phyloP scores from a whole-genome alignment of 345 rosid genomes.

The Corchorus olitorius region DNA sequence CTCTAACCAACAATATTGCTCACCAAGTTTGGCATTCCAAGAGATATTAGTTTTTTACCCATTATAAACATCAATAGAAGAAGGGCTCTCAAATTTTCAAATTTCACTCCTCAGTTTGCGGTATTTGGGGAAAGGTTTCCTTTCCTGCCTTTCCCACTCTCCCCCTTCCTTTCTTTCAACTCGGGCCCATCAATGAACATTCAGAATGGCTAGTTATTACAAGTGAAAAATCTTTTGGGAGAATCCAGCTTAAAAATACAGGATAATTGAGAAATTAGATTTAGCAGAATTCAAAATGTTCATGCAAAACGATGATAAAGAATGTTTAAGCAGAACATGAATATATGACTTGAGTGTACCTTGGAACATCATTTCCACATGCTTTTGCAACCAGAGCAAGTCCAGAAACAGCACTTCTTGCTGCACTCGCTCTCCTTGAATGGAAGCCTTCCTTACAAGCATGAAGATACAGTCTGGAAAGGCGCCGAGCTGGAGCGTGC shows the following conservation, averaged over 20 bases:
- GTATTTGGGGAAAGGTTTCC: neutral
- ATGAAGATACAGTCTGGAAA: slow-evolving; percentile 82
- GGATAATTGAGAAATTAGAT: neutral
- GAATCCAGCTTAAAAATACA: neutral
- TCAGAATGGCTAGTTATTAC: slow-evolving; percentile 6
- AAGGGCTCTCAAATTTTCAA: neutral
- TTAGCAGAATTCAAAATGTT: neutral
- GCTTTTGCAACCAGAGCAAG: slow-evolving; percentile 84
- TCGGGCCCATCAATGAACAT: neutral
- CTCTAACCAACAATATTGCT: neutral
- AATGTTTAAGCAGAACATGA: slow-evolving; percentile 7
- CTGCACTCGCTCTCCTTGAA: slow-evolving; percentile 71
- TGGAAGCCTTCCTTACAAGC: slow-evolving; percentile 52
- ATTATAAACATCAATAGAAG: neutral
- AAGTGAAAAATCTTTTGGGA: neutral
- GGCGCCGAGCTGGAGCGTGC: slow-evolving; percentile 95
- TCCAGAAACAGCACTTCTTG: slow-evolving; percentile 82
- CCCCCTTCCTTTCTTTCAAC: neutral
- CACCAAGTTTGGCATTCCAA: neutral
- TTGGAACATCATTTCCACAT: slow-evolving; percentile 94
- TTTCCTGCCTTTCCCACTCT: neutral
- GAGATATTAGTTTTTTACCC: neutral
- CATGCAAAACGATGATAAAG: neutral
- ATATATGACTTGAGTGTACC: slow-evolving; percentile 42
- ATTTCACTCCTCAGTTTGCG: neutral